Evolutionary conservation across 768 basidiomycete genomes (phyloP).

Genomic region (Neoboletus magnificus): DNA sequence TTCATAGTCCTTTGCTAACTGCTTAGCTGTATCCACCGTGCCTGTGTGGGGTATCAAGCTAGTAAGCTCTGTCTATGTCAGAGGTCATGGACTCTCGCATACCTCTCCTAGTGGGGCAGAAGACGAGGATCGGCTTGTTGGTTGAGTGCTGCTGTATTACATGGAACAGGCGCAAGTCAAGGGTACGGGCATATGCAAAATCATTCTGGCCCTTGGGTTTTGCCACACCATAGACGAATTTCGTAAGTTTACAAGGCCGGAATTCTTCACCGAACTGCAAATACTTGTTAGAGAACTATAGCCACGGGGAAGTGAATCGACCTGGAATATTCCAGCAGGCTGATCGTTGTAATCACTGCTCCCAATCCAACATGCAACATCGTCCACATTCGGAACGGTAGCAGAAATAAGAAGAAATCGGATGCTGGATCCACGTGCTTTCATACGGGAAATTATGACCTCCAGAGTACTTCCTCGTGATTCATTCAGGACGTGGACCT

Average conservation of each 20-base stretch:
- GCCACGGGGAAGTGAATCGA: slow-evolving; percentile 22
- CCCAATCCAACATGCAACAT: slow-evolving; percentile 88
- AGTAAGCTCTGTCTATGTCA: neutral
- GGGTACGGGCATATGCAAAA: slow-evolving; percentile 65
- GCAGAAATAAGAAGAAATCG: slow-evolving; percentile 91
- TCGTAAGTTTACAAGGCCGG: slow-evolving; percentile 77
- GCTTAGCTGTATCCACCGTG: slow-evolving; percentile 67
- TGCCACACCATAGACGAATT: slow-evolving; percentile 69
- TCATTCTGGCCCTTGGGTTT: slow-evolving; percentile 67
- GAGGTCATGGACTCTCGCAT: neutral
- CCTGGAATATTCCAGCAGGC: slow-evolving; percentile 69
- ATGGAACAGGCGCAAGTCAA: slow-evolving; percentile 72
- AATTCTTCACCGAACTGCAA: slow-evolving; percentile 88
- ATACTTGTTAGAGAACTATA: neutral
- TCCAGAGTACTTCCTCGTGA: slow-evolving; percentile 88
- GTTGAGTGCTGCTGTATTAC: slow-evolving; percentile 69
- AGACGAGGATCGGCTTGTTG: slow-evolving; percentile 85
- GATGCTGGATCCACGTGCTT: slow-evolving; percentile 59
- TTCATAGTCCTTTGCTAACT: slow-evolving; percentile 68
- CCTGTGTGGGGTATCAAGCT: slow-evolving; percentile 34
- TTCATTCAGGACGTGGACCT: slow-evolving; percentile 95
- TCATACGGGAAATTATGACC: slow-evolving; percentile 94
- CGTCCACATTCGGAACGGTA: slow-evolving; percentile 89
- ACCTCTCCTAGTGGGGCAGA: slow-evolving; percentile 89
- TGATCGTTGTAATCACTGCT: slow-evolving; percentile 29